These are phyloP conservation scores for Barbarea vulgaris DNA, from an alignment of 345 rosid genomes.

Conservation along the genomic window DNA sequence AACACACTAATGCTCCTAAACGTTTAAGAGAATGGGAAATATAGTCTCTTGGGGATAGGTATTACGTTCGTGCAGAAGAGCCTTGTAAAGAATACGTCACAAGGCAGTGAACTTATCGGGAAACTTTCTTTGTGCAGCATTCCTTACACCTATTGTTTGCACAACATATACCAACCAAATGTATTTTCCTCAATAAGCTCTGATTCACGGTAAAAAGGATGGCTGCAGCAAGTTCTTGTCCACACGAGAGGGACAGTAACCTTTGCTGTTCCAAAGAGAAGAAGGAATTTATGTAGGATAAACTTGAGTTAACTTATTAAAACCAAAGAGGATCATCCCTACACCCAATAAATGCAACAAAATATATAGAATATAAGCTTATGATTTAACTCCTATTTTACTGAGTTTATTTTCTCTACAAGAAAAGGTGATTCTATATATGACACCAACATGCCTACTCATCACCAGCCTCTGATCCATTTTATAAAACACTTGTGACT, in stretches of 20 bases:
- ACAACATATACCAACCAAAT: slow-evolving; percentile 53
- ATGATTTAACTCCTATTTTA: not conserved
- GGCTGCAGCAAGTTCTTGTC: slow-evolving; percentile 99
- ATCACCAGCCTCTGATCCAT: not conserved
- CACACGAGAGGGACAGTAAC: slow-evolving; percentile 95
- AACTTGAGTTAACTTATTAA: not conserved
- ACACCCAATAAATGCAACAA: not conserved
- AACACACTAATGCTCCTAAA: too few relatives aligned
- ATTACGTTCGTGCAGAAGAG: slow-evolving; percentile 97
- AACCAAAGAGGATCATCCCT: slow-evolving; percentile 1
- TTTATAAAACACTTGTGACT: not conserved
- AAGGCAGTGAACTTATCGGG: slow-evolving; percentile 77
- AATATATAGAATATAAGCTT: not conserved
- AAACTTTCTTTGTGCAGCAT: slow-evolving; percentile 98
- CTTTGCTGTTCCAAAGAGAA: slow-evolving; percentile 69
- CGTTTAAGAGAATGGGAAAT: too few relatives aligned
- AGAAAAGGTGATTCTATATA: slow-evolving; percentile 1
- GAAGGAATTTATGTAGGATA: not conserved
- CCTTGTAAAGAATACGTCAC: slow-evolving; percentile 90
- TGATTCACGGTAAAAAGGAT: slow-evolving; percentile 88
- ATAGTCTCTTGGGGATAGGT: too few relatives aligned
- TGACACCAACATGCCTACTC: not conserved
- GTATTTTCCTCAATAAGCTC: slow-evolving; percentile 76
- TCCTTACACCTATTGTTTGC: slow-evolving; percentile 66
- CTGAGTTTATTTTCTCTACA: not conserved